Evolutionary conservation across 208 protist species (phyloP), one percentile per base, ranked within the genome.

Genomic region (Novymonas esmeraldas): DNA sequence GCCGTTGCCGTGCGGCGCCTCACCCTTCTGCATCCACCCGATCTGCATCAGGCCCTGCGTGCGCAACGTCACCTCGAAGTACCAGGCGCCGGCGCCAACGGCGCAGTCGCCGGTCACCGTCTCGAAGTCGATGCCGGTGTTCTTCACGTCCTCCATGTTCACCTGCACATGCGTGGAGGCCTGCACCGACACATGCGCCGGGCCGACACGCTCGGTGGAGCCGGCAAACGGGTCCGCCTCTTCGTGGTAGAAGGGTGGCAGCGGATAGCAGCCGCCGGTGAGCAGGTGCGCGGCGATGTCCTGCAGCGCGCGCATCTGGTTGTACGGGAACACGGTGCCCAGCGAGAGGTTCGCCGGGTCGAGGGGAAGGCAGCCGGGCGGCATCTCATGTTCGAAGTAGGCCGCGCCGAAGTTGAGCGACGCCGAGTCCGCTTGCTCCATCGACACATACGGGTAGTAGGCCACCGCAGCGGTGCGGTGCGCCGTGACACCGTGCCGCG

Each of bases 31-130:
- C 52, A 81, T 71, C 92, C 93, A 97, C 41, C 93, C 93, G 57
- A 97, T 86, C 73, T 97, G 93, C 85, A 96, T 93, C 33, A 97
- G 80, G 18, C 93, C 93, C 56, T 97, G 93, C 22, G 89, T 89
- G 33, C 77, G 80, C 54, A 97, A 70, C 20, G 84, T 92, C 54
- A 96, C 87, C 75, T 97, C 93, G 71, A 93, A 97, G 73, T 96
- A 97, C 93, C 93, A 97, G 34, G 65, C 69, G 39, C 89, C 91
- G 34, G 84, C 87, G 13, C 71, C 58, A 34, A 96, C 93, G 10
- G 66, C 77, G 76, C 89, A 94, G 65, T 97, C 84, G 36, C 88
- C 89, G 38, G 56, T 59, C 38, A 94, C 82, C 10, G 88, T 96
- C 49, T 81, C 61, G 76, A 96, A 96, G 28, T 62, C 54, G 9